Percentiles rank a stretch among this genome's conserved stretches.
These are phyloP conservation scores for Daedaleopsis nitida DNA, from an alignment of 768 basidiomycete genomes.

Conservation along the genomic window DNA sequence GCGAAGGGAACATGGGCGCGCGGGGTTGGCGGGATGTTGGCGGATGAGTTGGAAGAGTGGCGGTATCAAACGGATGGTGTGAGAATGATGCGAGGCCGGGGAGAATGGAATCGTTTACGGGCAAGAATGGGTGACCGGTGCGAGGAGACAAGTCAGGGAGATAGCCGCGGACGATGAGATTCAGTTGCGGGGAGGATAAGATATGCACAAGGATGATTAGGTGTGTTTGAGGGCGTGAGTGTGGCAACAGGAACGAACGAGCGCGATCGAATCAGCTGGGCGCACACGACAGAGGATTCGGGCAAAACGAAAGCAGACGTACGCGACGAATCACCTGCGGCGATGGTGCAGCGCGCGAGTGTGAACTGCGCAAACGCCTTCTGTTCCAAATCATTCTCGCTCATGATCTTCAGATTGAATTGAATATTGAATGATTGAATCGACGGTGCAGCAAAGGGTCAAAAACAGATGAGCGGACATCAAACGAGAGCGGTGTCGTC, in stretches of 20 bases:
- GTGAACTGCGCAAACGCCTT: conserved; percentile 76
- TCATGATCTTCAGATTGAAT: conserved; percentile 54
- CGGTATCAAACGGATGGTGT: conserved; percentile 27
- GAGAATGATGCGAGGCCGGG: not conserved
- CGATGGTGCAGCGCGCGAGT: conserved; percentile 74
- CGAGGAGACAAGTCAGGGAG: not conserved
- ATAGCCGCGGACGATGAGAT: not conserved
- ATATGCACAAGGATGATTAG: not conserved
- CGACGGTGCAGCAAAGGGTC: not conserved
- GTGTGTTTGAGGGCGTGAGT: not conserved
- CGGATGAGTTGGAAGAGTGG: conserved; percentile 7
- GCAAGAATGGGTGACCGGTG: not conserved
- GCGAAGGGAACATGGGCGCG: not conserved
- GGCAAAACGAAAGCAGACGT: conserved; percentile 21
- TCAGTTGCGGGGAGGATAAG: not conserved
- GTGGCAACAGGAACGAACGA: not conserved
- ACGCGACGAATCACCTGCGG: conserved; percentile 52
- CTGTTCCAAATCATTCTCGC: conserved; percentile 73
- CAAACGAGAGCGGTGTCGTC: not conserved
- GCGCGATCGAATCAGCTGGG: not conserved
- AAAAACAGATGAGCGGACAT: not conserved
- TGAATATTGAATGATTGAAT: not conserved
- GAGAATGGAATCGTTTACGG: not conserved
- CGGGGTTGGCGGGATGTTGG: not conserved
- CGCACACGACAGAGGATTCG: not conserved